These are phyloP conservation scores for Fonsecaea pedrosoi DNA, from an alignment of 2,329 filamentous ascomycete species.

Conservation along the genomic window DNA sequence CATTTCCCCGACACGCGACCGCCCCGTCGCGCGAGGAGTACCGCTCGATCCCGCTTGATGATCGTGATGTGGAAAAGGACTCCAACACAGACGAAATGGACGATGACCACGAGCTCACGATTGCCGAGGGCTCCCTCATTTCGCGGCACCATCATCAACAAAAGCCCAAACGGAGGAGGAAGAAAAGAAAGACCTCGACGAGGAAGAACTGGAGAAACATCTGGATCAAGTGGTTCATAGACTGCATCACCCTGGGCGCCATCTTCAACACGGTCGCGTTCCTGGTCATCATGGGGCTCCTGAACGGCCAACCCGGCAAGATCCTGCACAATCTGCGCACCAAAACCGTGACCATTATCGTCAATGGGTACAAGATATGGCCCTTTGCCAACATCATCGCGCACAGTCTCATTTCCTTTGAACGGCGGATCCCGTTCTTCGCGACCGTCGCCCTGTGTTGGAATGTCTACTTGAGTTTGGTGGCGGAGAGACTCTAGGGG, in stretches of 20 bases:
- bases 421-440: slow-evolving; percentile 46
- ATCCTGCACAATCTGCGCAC: slow-evolving; percentile 45
- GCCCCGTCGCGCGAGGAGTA: not conserved
- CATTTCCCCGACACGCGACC: slow-evolving; percentile 54
- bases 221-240: slow-evolving; percentile 58
- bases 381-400: slow-evolving; percentile 49
- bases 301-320: slow-evolving; percentile 47
- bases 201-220: slow-evolving; percentile 47
- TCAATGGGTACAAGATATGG: slow-evolving; percentile 49
- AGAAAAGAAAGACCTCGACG: not conserved
- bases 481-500: slow-evolving; percentile 17
- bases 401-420: slow-evolving; percentile 47
- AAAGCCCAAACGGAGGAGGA: not conserved
- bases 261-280: slow-evolving; percentile 63
- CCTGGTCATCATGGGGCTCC: slow-evolving; percentile 60
- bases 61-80: slow-evolving; percentile 31
- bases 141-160: not conserved
- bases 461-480: slow-evolving; percentile 45
- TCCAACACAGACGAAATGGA: slow-evolving; percentile 30
- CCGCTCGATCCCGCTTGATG: slow-evolving; percentile 21
- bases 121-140: not conserved
- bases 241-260: slow-evolving; percentile 64
- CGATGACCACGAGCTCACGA: not conserved
- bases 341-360: slow-evolving; percentile 41
- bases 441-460: slow-evolving; percentile 47